Percentiles rank a stretch among this genome's conserved stretches.
These are phyloP conservation scores for Tanozyma kutaoensis DNA, from an alignment of 805 yeast species.

Conservation along the genomic window DNA sequence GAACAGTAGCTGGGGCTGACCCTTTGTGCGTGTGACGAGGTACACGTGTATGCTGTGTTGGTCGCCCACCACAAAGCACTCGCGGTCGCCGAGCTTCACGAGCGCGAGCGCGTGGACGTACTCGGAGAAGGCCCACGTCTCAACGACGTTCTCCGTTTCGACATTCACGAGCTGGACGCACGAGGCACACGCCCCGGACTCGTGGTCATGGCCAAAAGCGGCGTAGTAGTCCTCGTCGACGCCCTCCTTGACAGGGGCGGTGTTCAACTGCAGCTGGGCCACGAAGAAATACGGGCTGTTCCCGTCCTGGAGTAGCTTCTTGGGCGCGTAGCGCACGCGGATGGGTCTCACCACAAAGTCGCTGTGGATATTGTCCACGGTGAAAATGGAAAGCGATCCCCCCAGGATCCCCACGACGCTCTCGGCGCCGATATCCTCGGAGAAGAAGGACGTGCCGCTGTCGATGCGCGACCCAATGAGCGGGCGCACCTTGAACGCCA, in stretches of 20 bases:
- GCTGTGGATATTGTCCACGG: slow-evolving; percentile 25
- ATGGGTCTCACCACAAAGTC: slow-evolving; percentile 18
- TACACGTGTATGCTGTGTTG: no score
- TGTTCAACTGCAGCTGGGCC: slow-evolving; percentile 31
- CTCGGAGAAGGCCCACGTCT: slow-evolving; percentile 10
- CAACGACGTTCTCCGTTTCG: slow-evolving; percentile 16
- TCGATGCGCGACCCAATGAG: slow-evolving; percentile 27
- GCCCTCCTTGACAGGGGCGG: slow-evolving; percentile 6
- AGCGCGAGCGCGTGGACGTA: no score
- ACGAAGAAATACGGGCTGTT: slow-evolving; percentile 20
- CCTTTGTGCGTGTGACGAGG: no score
- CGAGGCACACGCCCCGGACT: slow-evolving; percentile 30
- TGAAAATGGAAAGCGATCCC: slow-evolving; percentile 39
- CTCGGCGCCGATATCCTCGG: slow-evolving; percentile 45
- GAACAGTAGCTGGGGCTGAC: no score
- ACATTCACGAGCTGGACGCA: slow-evolving; percentile 38
- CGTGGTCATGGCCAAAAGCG: slow-evolving; percentile 29
- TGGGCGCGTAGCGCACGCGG: slow-evolving; percentile 39
- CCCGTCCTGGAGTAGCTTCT: slow-evolving; percentile 17
- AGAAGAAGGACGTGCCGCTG: slow-evolving; percentile 39
- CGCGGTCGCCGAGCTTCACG: no score
- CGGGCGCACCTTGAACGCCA: slow-evolving; percentile 32
- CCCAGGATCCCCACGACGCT: slow-evolving; percentile 56
- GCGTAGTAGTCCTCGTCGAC: slow-evolving; percentile 22
- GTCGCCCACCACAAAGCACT: no score